Evolutionary conservation across 2,329 filamentous ascomycete genomes (phyloP), one percentile per base, ranked within the genome.

Genomic region (Fusarium scirpi): DNA sequence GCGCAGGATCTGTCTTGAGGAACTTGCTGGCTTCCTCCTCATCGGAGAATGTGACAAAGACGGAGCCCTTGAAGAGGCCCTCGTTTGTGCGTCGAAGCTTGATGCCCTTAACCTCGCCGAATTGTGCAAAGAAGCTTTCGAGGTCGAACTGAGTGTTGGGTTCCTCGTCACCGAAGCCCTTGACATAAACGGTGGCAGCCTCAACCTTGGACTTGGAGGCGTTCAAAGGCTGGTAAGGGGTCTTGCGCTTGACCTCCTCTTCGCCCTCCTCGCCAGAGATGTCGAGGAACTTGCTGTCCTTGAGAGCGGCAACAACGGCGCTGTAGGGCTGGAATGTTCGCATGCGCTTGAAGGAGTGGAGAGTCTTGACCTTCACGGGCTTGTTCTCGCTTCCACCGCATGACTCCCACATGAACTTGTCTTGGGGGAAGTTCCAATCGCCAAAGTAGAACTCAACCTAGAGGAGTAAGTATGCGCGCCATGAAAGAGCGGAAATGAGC

Each of bases 401-500:
- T 76, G 90, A 86, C 69, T 89, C 86, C 84, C 94, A 92, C 74
- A 99, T 87, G 84, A 93, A 97, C 80, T 94, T 92, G 82, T 99
- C 97, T 76, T 89, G 90, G 54, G 92, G 91, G 40, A 99, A 89
- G 82, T 98, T 98, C 76, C 91, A 92, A 80, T 97, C 92, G 76
- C 92, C 92, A 82, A 98, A 97, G 86, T 98, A 98, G 82, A 97
- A 98, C 79, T 98, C 94, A 75, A 97, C 93, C 92, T 97, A 73
- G 30, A 54, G 49, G 46, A 34, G 49, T 73, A n/a, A 64, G 62
- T 27, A 41, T 24, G 38, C 44, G 40, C 24, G 27, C 58, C 22
- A 40, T 12, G 18, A 6, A 11, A 24, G 16, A 30, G 22, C 11
- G 10, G 45, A 46, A 52, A 52, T 4, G 5, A 27, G 46, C 38